Conservation (phyloP, 192 early-diverging fungal species). For the Coemansia guatemalensis region DNA sequence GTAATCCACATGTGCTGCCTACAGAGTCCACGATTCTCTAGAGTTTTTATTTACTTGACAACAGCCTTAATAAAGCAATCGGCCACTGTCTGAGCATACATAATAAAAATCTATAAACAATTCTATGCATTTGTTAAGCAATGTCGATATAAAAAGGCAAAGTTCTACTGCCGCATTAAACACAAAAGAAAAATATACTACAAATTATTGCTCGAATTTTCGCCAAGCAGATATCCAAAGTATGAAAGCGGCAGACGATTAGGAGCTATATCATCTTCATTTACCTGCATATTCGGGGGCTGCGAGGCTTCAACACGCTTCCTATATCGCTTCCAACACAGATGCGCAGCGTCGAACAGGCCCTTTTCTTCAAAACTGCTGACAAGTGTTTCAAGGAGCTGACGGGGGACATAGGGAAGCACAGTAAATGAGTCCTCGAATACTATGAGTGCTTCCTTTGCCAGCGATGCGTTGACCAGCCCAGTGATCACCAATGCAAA, state of each 20-base stretch:
- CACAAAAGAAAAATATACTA: background rate
- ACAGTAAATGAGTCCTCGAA: slow-evolving; percentile 50
- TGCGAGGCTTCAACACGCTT: slow-evolving; percentile 35
- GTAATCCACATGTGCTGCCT: background rate
- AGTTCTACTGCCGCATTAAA: background rate
- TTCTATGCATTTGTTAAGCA: no score
- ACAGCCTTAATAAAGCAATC: background rate
- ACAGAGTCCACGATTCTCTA: background rate
- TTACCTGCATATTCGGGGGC: background rate
- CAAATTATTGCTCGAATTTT: background rate
- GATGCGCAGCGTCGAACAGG: slow-evolving; percentile 22
- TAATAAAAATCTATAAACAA: background rate
- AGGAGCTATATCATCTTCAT: slow-evolving; percentile 6
- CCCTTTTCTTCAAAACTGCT: slow-evolving; percentile 20
- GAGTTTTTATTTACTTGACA: background rate
- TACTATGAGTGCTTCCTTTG: slow-evolving; percentile 32
- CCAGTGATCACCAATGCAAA: slow-evolving; percentile 27
- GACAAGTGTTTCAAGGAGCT: slow-evolving; percentile 34
- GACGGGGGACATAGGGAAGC: slow-evolving; percentile 27
- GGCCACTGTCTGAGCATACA: background rate
- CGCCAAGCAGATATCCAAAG: slow-evolving; percentile 25
- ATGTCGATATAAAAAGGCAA: background rate
- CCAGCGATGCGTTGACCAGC: slow-evolving; percentile 13
- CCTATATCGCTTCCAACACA: slow-evolving; percentile 27
- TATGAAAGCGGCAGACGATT: slow-evolving; percentile 25